phyloP scores from a whole-genome alignment of 2,329 filamentous ascomycete genomes.

The Elsinoe arachidis region DNA sequence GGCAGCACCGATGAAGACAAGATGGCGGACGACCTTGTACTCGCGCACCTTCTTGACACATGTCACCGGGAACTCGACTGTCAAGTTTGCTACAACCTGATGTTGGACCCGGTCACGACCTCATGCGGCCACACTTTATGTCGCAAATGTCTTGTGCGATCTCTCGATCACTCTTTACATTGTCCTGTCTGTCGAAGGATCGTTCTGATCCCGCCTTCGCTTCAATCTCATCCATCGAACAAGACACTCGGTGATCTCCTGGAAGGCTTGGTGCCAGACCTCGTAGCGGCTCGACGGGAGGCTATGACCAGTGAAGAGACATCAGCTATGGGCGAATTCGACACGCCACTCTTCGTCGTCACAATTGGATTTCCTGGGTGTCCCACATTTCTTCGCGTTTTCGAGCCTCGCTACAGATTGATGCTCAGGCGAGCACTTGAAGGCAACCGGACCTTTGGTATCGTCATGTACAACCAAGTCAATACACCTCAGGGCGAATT shows the following conservation, averaged over 20 bases:
- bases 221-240: slow-evolving; percentile 50
- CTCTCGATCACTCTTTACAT: slow-evolving; percentile 65
- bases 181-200: slow-evolving; percentile 73
- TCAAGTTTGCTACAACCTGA: slow-evolving; percentile 75
- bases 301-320: slow-evolving; percentile 51
- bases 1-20: slow-evolving; percentile 31
- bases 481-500: slow-evolving; percentile 45
- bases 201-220: slow-evolving; percentile 46
- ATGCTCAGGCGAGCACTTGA: slow-evolving; percentile 76
- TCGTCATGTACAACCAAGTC: slow-evolving; percentile 63
- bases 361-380: slow-evolving; percentile 73
- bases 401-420: slow-evolving; percentile 82
- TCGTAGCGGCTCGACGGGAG: slow-evolving; percentile 50
- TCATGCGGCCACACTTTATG: slow-evolving; percentile 87
- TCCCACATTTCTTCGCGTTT: slow-evolving; percentile 83
- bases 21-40: slow-evolving; percentile 40
- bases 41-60: slow-evolving; percentile 53
- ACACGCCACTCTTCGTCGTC: slow-evolving; percentile 70
- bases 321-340: slow-evolving; percentile 46
- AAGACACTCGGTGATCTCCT: slow-evolving; percentile 55
- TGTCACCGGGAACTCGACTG: slow-evolving; percentile 70
- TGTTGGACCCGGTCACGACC: slow-evolving; percentile 75
- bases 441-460: slow-evolving; percentile 69
- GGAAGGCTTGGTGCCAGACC: slow-evolving; percentile 59
- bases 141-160: slow-evolving; percentile 64